These are phyloP conservation scores for Dysphania ambrosioides DNA, from an alignment of 148 eudicot genomes.

Conservation along the genomic window DNA sequence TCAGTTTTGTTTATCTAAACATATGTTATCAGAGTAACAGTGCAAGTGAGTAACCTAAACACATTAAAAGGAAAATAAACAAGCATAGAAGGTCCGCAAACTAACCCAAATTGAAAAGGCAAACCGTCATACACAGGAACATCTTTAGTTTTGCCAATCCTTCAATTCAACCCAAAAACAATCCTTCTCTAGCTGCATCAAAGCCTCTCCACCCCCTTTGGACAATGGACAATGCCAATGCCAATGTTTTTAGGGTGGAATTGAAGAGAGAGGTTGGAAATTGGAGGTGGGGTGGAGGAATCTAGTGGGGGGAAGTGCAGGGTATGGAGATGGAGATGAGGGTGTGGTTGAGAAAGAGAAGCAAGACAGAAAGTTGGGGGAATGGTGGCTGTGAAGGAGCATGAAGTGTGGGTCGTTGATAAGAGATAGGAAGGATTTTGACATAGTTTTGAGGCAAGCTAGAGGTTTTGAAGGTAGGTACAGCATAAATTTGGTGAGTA, in stretches of 20 bases:
- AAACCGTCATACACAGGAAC: neutral
- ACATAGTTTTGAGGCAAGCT: conserved; percentile 13
- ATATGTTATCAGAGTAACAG: too few relatives aligned
- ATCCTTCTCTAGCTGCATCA: conserved; percentile 18
- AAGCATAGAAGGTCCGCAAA: too few relatives aligned
- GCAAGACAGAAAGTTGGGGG: conserved; percentile 10
- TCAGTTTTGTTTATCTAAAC: too few relatives aligned
- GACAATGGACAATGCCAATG: conserved; percentile 11
- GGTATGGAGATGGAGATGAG: neutral
- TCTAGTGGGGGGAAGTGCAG: neutral
- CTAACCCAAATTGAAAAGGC: neutral
- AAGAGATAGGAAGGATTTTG: neutral
- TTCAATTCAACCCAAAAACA: conserved; percentile 11
- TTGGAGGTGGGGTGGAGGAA: neutral
- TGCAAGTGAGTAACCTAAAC: too few relatives aligned
- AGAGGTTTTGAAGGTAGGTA: conserved; percentile 13
- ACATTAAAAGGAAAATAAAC: too few relatives aligned
- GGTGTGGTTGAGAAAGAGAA: neutral
- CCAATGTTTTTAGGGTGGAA: neutral
- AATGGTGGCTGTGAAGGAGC: neutral
- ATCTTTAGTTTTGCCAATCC: conserved; percentile 1
- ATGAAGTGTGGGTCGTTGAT: neutral
- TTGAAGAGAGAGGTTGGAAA: neutral
- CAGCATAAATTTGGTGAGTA: neutral
- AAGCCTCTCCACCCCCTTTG: neutral